phyloP scores from a whole-genome alignment of 1,284 basidiomycete species.

The Blastosporella zonata region DNA sequence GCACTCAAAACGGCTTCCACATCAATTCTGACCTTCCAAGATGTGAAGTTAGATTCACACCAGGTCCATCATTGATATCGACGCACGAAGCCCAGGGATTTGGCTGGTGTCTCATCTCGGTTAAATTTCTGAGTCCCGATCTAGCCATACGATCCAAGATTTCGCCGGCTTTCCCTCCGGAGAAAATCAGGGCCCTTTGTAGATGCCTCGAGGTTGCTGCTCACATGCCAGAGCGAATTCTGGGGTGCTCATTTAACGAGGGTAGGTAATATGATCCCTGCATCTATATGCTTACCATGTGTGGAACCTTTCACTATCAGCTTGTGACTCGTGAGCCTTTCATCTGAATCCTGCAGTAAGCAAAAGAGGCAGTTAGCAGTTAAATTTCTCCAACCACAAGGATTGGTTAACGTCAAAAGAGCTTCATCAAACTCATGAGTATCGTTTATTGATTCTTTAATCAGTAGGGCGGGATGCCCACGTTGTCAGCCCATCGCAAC shows the following conservation, averaged over 20 bases:
- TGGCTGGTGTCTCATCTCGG: conserved; percentile 13
- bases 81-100: conserved; percentile 4
- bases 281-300: conserved; percentile 14
- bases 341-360: too few species aligned
- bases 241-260: conserved; percentile 23
- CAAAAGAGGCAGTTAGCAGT: too few species aligned
- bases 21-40: conserved; percentile 19
- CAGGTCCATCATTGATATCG: conserved; percentile 14
- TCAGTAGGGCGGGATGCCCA: neutral
- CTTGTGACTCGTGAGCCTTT: neutral
- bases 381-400: too few species aligned
- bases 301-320: conserved; percentile 14
- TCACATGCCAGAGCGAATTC: conserved; percentile 22
- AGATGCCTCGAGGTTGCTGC: conserved; percentile 22
- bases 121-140: conserved; percentile 14
- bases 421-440: too few species aligned
- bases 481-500: neutral
- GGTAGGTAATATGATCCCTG: conserved; percentile 21
- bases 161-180: conserved; percentile 19
- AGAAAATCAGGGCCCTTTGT: conserved; percentile 21
- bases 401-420: too few species aligned
- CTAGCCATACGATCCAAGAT: conserved; percentile 18
- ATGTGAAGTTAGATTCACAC: conserved; percentile 20
- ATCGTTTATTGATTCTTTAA: too few species aligned
- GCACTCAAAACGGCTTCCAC: conserved; percentile 17